Evolutionary conservation across 164 flowering plant genomes (phyloP).

Genomic region (Dillenia suffruticosa): DNA sequence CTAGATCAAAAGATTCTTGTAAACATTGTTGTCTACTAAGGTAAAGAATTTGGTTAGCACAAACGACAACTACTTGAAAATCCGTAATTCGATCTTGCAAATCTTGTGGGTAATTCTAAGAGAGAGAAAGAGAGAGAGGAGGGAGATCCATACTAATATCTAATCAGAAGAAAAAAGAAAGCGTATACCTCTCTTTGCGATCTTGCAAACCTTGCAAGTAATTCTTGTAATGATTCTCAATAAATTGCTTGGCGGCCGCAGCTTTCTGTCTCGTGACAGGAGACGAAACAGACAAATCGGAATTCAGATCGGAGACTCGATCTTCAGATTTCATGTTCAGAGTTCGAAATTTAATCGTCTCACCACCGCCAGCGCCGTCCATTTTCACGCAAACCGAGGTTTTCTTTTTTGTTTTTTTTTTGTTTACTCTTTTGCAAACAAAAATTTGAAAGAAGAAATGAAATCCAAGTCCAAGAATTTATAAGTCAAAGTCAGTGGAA

Average conservation of each 20-base stretch:
- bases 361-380: slow-evolving; percentile 49
- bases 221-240: slow-evolving; percentile 91
- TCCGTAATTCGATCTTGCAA: no score
- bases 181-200: slow-evolving; percentile 66
- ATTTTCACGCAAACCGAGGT: slow-evolving; percentile 12
- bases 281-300: slow-evolving; percentile 66
- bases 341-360: slow-evolving; percentile 34
- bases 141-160: no score
- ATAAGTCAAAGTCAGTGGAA: not conserved
- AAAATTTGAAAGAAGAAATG: not conserved
- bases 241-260: slow-evolving; percentile 89
- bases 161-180: no score
- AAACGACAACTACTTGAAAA: no score
- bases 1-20: no score
- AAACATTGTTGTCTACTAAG: no score
- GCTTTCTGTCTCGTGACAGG: slow-evolving; percentile 85
- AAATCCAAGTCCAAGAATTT: slow-evolving; percentile 4
- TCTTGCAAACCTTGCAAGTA: slow-evolving; percentile 77
- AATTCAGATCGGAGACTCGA: slow-evolving; percentile 30
- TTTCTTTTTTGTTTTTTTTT: not conserved
- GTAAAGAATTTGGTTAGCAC: no score
- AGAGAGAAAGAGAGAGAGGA: no score
- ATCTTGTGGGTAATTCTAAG: no score
- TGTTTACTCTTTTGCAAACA: not conserved
- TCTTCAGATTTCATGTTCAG: slow-evolving; percentile 37